Evolutionary conservation across 1,284 basidiomycete species (phyloP).

Genomic region (Trichosporon ovoides): DNA sequence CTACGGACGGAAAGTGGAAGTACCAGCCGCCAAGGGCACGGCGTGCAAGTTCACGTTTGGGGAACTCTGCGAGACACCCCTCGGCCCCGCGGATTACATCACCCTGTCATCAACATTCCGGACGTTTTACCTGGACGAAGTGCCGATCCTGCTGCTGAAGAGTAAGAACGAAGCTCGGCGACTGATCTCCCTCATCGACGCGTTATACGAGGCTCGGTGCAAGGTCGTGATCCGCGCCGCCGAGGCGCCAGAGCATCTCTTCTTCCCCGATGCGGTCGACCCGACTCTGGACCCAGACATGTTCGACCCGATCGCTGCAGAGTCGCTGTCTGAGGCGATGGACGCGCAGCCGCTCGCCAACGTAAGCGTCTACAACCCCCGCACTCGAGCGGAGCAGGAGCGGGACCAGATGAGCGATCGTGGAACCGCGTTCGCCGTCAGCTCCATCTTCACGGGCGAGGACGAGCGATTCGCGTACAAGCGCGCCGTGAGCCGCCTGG

Average conservation of each 20-base stretch:
- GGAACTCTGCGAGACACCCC: conserved; percentile 60
- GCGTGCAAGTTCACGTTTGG: conserved; percentile 58
- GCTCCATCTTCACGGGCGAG: conserved; percentile 64
- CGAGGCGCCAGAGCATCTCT: conserved; percentile 54
- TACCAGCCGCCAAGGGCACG: conserved; percentile 53
- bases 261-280: conserved; percentile 57
- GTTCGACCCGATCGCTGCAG: conserved; percentile 55
- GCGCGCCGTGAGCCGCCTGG: conserved; percentile 61
- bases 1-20: conserved; percentile 54
- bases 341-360: conserved; percentile 59
- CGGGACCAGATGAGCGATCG: conserved; percentile 47
- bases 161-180: conserved; percentile 65
- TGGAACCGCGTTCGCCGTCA: conserved; percentile 39
- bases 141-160: conserved; percentile 57
- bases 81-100: conserved; percentile 67
- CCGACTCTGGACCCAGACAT: conserved; percentile 18
- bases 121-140: conserved; percentile 58
- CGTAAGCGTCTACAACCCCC: conserved; percentile 56
- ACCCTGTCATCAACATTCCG: conserved; percentile 59
- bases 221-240: conserved; percentile 51
- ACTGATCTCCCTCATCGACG: conserved; percentile 67
- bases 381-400: conserved; percentile 25
- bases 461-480: conserved; percentile 64
- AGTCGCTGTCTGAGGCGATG: conserved; percentile 57
- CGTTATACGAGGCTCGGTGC: conserved; percentile 54